A percentile compares a stretch with the other conserved stretches of the same genome.
Conservation (phyloP, 1,284 basidiomycete species). For the Ceratobasidium sp. region DNA sequence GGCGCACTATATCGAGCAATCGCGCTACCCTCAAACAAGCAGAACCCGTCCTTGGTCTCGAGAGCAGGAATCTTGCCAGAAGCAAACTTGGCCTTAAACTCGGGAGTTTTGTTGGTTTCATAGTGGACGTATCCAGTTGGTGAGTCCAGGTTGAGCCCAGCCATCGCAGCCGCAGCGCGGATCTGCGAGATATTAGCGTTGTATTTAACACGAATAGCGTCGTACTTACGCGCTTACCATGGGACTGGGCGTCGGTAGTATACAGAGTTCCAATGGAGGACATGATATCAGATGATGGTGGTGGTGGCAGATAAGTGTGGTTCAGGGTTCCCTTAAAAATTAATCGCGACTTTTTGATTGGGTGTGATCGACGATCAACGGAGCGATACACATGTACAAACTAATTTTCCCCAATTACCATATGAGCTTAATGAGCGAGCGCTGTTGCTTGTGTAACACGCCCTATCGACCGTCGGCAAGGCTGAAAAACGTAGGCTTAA, state of each 20-base stretch:
- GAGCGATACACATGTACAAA: constrained; percentile 40
- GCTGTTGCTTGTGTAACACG: too few relatives aligned
- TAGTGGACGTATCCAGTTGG: constrained; percentile 72
- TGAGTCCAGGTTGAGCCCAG: constrained; percentile 75
- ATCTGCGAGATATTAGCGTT: constrained; percentile 64
- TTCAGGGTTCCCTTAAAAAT: constrained; percentile 45
- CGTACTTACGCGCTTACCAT: constrained; percentile 68
- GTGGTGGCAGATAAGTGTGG: constrained; percentile 20
- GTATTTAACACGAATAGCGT: not conserved
- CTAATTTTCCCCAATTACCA: constrained; percentile 21
- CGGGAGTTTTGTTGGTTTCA: constrained; percentile 80
- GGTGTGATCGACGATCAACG: constrained; percentile 30
- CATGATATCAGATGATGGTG: constrained; percentile 57
- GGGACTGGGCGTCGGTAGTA: constrained; percentile 61
- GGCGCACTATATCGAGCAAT: constrained; percentile 92
- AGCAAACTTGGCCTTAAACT: constrained; percentile 85
- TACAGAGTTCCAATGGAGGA: constrained; percentile 74
- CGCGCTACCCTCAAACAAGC: constrained; percentile 82
- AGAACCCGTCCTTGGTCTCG: constrained; percentile 83
- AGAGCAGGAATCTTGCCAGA: constrained; percentile 89
- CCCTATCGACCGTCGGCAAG: too few relatives aligned
- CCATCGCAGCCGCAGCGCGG: constrained; percentile 78
- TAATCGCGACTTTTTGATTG: constrained; percentile 45
- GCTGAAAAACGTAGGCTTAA: too few relatives aligned
- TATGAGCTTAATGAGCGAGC: too few relatives aligned